Conservation (phyloP, 2,329 filamentous ascomycete species). For the Arthrobotrys entomopaga region DNA sequence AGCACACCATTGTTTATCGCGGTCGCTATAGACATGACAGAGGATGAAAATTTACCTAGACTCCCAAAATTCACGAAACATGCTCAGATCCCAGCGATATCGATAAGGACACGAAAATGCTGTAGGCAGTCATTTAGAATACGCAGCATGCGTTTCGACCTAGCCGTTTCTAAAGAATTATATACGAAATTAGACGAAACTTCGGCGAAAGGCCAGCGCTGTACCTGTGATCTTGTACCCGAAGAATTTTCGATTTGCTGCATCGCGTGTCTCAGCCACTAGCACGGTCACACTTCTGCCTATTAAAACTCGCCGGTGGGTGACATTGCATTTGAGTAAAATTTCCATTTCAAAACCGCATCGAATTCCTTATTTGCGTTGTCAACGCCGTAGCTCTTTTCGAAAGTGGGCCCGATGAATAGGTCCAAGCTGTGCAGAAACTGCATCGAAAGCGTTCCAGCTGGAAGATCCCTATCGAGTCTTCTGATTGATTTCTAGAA, state of each 20-base stretch:
- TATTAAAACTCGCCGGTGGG: constrained; percentile 19
- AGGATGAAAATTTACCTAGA: no score
- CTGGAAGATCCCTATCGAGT: no score
- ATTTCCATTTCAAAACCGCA: constrained; percentile 7
- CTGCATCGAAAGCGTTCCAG: no score
- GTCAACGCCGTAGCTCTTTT: background rate
- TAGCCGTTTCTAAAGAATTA: background rate
- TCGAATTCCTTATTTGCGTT: constrained; percentile 16
- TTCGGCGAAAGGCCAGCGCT: constrained; percentile 8
- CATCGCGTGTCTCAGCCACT: constrained; percentile 28
- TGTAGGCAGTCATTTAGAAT: no score
- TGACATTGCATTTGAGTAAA: constrained; percentile 1
- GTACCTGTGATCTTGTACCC: background rate
- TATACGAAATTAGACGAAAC: background rate
- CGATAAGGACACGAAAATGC: no score
- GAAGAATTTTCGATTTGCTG: constrained; percentile 17
- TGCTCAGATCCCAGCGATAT: no score
- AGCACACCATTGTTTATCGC: no score
- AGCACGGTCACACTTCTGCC: constrained; percentile 15
- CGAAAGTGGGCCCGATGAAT: background rate
- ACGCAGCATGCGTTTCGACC: no score
- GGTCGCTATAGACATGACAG: no score
- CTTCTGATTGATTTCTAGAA: no score
- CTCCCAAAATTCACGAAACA: no score
- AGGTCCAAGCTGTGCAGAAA: no score